A percentile compares a stretch with the other conserved stretches of the same genome.
Conservation (phyloP, 768 basidiomycete species). For the Suillus placidus region DNA sequence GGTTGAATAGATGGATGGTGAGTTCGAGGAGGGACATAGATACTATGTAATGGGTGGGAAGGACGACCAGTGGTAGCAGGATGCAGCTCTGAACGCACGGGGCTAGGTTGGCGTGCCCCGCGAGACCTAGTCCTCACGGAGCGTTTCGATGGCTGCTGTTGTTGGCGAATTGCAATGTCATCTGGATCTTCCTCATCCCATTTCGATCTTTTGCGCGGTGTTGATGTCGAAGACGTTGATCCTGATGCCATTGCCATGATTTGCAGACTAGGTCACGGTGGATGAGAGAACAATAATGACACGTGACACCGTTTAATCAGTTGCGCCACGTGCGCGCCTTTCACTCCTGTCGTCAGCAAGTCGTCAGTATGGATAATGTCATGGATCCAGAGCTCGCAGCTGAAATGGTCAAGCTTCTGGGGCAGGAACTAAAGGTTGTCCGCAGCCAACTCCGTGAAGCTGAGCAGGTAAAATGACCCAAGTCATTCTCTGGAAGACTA, state of each 20-base stretch:
- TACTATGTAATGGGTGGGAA: slow-evolving; percentile 48
- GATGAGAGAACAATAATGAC: neutral
- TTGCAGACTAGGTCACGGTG: neutral
- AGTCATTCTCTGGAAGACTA: neutral
- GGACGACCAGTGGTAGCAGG: slow-evolving; percentile 17
- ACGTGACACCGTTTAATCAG: neutral
- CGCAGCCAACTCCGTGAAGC: slow-evolving; percentile 26
- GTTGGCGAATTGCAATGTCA: slow-evolving; percentile 37
- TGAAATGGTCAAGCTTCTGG: slow-evolving; percentile 30
- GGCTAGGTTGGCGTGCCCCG: slow-evolving; percentile 23
- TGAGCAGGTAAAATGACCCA: slow-evolving; percentile 18
- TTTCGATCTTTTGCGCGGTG: slow-evolving; percentile 75
- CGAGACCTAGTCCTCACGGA: slow-evolving; percentile 43
- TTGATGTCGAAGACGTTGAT: slow-evolving; percentile 37
- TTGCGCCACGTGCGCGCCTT: neutral
- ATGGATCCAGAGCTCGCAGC: slow-evolving; percentile 30
- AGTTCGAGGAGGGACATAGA: slow-evolving; percentile 75
- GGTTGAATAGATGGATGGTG: slow-evolving; percentile 79
- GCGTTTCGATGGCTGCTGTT: slow-evolving; percentile 53
- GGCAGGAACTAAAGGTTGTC: slow-evolving; percentile 26
- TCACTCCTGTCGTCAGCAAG: neutral
- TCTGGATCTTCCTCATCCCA: slow-evolving; percentile 62
- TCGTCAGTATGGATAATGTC: slow-evolving; percentile 21
- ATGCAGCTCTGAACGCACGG: slow-evolving; percentile 9
- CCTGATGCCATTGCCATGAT: slow-evolving; percentile 34